Evolutionary conservation across 108 stramenopile species (phyloP).

Genomic region (Hondaea fermentalgiana): DNA sequence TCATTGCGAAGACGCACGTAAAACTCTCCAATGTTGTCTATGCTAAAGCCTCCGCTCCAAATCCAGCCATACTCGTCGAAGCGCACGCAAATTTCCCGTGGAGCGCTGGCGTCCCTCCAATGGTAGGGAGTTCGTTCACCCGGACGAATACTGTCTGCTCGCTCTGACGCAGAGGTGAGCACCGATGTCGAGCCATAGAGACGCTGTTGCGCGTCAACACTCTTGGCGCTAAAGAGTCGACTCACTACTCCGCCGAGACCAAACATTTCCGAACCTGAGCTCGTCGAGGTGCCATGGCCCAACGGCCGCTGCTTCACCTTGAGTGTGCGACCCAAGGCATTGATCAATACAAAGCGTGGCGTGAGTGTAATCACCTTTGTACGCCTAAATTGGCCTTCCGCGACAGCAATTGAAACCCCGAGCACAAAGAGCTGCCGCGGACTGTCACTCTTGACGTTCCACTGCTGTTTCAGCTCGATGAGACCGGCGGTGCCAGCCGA

Average conservation of each 20-base stretch:
- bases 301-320: background rate
- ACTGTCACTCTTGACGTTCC: background rate
- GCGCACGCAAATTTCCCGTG: background rate
- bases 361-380: slow-evolving; percentile 2
- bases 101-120: background rate
- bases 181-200: background rate
- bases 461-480: slow-evolving; percentile 18
- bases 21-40: background rate
- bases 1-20: background rate
- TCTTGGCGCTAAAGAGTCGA: background rate
- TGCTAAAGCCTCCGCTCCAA: slow-evolving; percentile 1
- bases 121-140: background rate
- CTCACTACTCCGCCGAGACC: background rate
- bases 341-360: background rate
- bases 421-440: slow-evolving; percentile 1
- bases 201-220: background rate
- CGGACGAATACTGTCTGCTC: background rate
- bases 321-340: background rate
- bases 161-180: background rate
- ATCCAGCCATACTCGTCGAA: slow-evolving; percentile 18
- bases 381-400: background rate
- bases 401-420: background rate
- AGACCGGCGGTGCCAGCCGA: background rate
- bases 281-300: background rate
- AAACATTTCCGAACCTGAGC: background rate